phyloP scores from a whole-genome alignment of 768 basidiomycete genomes.

The Leccinellum rugosiceps region DNA sequence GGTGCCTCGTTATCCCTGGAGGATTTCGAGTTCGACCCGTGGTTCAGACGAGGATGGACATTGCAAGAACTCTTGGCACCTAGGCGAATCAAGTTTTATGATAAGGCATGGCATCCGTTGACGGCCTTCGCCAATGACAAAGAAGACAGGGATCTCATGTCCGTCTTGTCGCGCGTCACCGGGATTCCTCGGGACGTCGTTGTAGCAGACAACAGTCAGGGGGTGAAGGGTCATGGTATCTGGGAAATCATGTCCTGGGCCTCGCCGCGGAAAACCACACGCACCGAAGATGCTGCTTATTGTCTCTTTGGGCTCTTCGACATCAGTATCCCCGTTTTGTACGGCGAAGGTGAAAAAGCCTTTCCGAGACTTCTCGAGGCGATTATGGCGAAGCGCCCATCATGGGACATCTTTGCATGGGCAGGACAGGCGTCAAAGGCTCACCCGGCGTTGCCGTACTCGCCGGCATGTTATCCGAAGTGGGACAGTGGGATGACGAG shows the following conservation, averaged over 20 bases:
- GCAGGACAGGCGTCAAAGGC: slow-evolving; percentile 16
- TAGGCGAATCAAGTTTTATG: slow-evolving; percentile 24
- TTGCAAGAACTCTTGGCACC: slow-evolving; percentile 29
- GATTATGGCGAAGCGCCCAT: slow-evolving; percentile 5
- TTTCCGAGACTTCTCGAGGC: slow-evolving; percentile 26
- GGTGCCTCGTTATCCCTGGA: slow-evolving; percentile 8
- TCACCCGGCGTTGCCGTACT: slow-evolving; percentile 18
- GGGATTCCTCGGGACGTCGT: slow-evolving; percentile 17
- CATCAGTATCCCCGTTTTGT: slow-evolving; percentile 21
- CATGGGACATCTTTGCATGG: slow-evolving; percentile 29
- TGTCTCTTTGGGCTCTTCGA: slow-evolving; percentile 28
- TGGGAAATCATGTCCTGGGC: slow-evolving; percentile 33
- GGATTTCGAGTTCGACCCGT: slow-evolving; percentile 19
- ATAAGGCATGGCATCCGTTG: slow-evolving; percentile 19
- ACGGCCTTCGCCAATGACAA: slow-evolving; percentile 17
- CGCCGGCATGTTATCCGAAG: slow-evolving; percentile 20
- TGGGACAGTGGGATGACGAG: slow-evolving; percentile 15
- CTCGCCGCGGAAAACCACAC: slow-evolving; percentile 26
- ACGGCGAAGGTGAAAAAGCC: slow-evolving; percentile 31
- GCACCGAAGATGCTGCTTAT: slow-evolving; percentile 29
- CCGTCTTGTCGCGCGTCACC: slow-evolving; percentile 12
- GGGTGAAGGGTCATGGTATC: slow-evolving; percentile 10
- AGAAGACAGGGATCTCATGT: slow-evolving; percentile 4
- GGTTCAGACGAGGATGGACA: no score
- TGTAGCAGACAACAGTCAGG: slow-evolving; percentile 19